phyloP scores from a whole-genome alignment of 73 alveolate genomes.

The Blepharisma japonicum region DNA sequence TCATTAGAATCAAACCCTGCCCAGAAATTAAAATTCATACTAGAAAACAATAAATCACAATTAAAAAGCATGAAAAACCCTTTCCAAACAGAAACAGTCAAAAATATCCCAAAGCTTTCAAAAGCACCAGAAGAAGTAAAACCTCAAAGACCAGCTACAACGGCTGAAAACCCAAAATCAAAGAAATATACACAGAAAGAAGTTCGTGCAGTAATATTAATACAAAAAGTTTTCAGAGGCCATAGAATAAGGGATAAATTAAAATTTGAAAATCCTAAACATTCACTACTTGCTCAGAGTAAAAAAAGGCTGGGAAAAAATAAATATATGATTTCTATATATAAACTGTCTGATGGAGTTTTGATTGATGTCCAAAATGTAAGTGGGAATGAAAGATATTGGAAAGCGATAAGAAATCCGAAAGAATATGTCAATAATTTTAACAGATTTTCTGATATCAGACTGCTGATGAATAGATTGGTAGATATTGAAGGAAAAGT shows the following conservation, averaged over 20 bases:
- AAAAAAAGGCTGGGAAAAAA: background rate
- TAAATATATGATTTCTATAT: background rate
- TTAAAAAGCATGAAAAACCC: background rate
- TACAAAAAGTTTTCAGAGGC: background rate
- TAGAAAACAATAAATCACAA: background rate
- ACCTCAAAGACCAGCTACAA: background rate
- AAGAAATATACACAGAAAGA: background rate
- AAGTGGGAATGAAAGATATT: background rate
- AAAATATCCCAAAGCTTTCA: background rate
- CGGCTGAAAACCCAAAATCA: background rate
- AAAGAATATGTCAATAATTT: background rate
- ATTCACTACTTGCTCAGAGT: background rate
- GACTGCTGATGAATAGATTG: background rate
- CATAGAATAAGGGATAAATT: background rate
- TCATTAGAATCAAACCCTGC: too few relatives aligned
- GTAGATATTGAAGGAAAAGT: too few relatives aligned
- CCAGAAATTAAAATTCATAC: background rate
- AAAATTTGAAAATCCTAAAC: background rate
- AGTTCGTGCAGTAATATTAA: background rate
- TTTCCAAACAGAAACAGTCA: background rate
- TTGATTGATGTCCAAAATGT: background rate
- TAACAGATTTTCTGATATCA: background rate
- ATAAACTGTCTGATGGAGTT: background rate
- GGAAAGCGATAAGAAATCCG: background rate
- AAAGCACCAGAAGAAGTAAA: background rate